Percentiles rank a stretch among this genome's conserved stretches.
Evolutionary conservation across 2,329 filamentous ascomycete genomes (phyloP).

Genomic region (Dothideomycetidae sp.): DNA sequence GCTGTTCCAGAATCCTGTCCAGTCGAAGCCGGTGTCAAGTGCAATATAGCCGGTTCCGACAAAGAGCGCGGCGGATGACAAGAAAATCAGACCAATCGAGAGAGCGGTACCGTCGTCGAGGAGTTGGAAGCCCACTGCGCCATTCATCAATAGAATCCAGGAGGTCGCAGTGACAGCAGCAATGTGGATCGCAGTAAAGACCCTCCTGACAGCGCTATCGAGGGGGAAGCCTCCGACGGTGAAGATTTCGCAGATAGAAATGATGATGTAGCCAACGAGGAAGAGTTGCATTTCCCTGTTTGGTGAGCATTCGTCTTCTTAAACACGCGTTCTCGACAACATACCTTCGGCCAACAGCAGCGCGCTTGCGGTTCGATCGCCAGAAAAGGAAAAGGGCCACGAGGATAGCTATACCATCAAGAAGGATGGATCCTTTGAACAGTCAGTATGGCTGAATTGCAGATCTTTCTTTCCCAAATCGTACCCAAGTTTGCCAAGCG

Average conservation of each 20-base stretch:
- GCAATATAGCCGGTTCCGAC: slow-evolving; percentile 91
- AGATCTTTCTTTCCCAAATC: no score
- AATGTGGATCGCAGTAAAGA: slow-evolving; percentile 79
- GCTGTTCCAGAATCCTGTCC: slow-evolving; percentile 63
- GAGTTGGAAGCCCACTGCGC: slow-evolving; percentile 81
- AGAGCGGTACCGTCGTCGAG: slow-evolving; percentile 83
- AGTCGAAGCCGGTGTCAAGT: slow-evolving; percentile 78
- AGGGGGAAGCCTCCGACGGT: slow-evolving; percentile 82
- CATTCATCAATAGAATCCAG: slow-evolving; percentile 93
- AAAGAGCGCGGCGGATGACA: slow-evolving; percentile 59
- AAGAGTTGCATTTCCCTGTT: slow-evolving; percentile 91
- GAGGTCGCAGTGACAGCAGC: slow-evolving; percentile 75
- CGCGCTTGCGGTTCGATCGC: slow-evolving; percentile 76
- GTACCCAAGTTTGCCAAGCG: slow-evolving; percentile 71
- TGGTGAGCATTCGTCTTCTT: no score
- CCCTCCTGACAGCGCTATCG: slow-evolving; percentile 53
- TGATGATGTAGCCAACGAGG: slow-evolving; percentile 68
- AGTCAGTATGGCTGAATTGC: slow-evolving; percentile 20
- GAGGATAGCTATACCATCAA: slow-evolving; percentile 64
- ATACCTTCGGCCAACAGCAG: slow-evolving; percentile 84
- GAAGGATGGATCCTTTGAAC: slow-evolving; percentile 69
- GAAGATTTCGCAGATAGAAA: slow-evolving; percentile 93
- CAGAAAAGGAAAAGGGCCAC: slow-evolving; percentile 54
- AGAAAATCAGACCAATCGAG: slow-evolving; percentile 60
- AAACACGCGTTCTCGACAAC: no score